phyloP scores from a whole-genome alignment of 305 asterid genomes.

The Coffea humblotiana region DNA sequence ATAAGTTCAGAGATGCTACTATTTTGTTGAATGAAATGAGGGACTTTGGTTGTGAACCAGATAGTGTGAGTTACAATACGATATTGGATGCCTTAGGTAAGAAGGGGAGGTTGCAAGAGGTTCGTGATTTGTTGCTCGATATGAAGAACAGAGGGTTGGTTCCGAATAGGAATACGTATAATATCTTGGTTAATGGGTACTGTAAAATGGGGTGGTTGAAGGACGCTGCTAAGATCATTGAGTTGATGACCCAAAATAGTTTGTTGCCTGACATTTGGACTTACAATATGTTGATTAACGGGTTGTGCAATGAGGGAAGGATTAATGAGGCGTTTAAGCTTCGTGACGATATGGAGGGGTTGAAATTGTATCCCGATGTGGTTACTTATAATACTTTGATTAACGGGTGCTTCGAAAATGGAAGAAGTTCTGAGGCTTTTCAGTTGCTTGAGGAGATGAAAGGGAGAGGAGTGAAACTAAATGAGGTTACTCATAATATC shows the following conservation, averaged over 20 bases:
- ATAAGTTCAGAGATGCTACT: conserved; percentile 56
- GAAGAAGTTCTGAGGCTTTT: conserved; percentile 49
- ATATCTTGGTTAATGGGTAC: conserved; percentile 75
- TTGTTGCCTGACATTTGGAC: conserved; percentile 73
- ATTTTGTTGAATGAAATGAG: conserved; percentile 58
- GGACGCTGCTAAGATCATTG: conserved; percentile 69
- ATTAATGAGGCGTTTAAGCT: conserved; percentile 71
- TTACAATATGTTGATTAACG: conserved; percentile 66
- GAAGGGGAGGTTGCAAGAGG: conserved; percentile 72
- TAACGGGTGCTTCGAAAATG: conserved; percentile 55
- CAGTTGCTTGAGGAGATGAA: conserved; percentile 65
- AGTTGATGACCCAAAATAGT: conserved; percentile 64
- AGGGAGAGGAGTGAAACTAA: conserved; percentile 51
- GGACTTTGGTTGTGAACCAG: conserved; percentile 52
- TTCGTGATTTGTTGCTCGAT: conserved; percentile 61
- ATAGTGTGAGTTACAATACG: conserved; percentile 77
- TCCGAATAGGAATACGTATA: conserved; percentile 60
- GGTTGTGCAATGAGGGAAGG: conserved; percentile 54
- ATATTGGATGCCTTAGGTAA: conserved; percentile 57
- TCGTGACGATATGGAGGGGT: conserved; percentile 59
- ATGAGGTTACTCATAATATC: conserved; percentile 68
- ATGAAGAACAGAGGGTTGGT: conserved; percentile 68
- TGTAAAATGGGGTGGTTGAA: conserved; percentile 77
- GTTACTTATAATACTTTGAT: conserved; percentile 77
- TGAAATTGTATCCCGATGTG: conserved; percentile 71